phyloP scores from a whole-genome alignment of 2,329 filamentous ascomycete species.

The Paecilomyces formosus region DNA sequence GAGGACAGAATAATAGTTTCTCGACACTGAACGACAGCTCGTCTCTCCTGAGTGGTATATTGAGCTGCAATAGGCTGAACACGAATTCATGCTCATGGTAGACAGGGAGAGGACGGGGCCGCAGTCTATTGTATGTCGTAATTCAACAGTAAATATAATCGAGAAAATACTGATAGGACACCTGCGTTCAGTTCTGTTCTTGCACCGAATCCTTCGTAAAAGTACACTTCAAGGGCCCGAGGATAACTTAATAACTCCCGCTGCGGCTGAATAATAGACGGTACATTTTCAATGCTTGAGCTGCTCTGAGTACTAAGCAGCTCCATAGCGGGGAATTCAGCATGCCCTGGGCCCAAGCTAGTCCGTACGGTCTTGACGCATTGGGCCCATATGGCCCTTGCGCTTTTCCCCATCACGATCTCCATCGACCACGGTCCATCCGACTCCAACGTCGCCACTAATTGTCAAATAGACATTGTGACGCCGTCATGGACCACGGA shows the following conservation, averaged over 20 bases:
- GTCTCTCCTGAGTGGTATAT: not conserved
- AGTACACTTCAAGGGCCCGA: too few relatives aligned
- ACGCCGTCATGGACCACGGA: not conserved
- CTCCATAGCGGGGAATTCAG: not conserved
- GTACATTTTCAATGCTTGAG: not conserved
- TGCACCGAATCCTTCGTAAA: too few relatives aligned
- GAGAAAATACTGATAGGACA: not conserved
- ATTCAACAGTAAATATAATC: not conserved
- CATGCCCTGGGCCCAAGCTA: not conserved
- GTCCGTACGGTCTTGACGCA: not conserved
- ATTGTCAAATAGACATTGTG: not conserved
- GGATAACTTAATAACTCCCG: too few relatives aligned
- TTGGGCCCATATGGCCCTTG: not conserved
- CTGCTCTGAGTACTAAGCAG: not conserved
- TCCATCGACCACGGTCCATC: not conserved
- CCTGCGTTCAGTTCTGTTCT: too few relatives aligned
- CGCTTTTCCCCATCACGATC: not conserved
- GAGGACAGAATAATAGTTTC: not conserved
- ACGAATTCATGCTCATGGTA: not conserved
- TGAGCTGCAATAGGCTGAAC: not conserved
- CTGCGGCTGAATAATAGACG: too few relatives aligned
- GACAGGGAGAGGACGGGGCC: too few relatives aligned
- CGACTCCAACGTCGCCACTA: not conserved
- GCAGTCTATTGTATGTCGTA: too few relatives aligned
- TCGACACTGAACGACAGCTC: not conserved